Percentiles rank a stretch among this genome's conserved stretches.
These are phyloP conservation scores for Ampelomyces quisqualis DNA, from an alignment of 2,329 filamentous ascomycete species.

Conservation along the genomic window DNA sequence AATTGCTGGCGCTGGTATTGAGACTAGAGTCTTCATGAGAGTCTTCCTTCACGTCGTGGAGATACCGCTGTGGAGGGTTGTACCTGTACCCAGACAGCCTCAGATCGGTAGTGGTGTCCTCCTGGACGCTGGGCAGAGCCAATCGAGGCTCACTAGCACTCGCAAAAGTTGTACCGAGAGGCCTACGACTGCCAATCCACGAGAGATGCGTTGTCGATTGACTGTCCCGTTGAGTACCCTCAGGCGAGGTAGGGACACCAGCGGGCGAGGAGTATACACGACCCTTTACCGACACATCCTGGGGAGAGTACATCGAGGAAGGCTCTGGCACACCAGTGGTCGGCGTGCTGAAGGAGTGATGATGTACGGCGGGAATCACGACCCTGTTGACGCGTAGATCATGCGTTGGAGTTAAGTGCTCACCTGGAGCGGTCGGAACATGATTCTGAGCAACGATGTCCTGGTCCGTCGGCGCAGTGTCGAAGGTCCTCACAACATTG, in stretches of 20 bases:
- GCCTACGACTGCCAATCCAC: constrained; percentile 27
- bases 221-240: constrained; percentile 28
- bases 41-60: constrained; percentile 52
- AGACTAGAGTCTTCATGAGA: constrained; percentile 51
- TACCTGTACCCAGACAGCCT: constrained; percentile 37
- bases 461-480: neutral
- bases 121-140: constrained; percentile 16
- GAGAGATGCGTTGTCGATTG: constrained; percentile 40
- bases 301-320: constrained; percentile 30
- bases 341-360: constrained; percentile 16
- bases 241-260: constrained; percentile 10
- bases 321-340: constrained; percentile 14
- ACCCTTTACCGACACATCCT: constrained; percentile 18
- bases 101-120: constrained; percentile 39
- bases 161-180: constrained; percentile 9
- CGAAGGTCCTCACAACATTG: too few relatives aligned
- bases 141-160: constrained; percentile 12
- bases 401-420: constrained; percentile 3
- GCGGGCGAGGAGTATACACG: constrained; percentile 18
- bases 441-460: constrained; percentile 10
- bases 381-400: constrained; percentile 2
- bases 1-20: constrained; percentile 39
- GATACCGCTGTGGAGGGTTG: constrained; percentile 31
- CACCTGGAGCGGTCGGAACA: constrained; percentile 4
- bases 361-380: constrained; percentile 8